Base-by-base conservation (phyloP, 352 stramenopile genomes). In the Lagenidium giganteum region DNA sequence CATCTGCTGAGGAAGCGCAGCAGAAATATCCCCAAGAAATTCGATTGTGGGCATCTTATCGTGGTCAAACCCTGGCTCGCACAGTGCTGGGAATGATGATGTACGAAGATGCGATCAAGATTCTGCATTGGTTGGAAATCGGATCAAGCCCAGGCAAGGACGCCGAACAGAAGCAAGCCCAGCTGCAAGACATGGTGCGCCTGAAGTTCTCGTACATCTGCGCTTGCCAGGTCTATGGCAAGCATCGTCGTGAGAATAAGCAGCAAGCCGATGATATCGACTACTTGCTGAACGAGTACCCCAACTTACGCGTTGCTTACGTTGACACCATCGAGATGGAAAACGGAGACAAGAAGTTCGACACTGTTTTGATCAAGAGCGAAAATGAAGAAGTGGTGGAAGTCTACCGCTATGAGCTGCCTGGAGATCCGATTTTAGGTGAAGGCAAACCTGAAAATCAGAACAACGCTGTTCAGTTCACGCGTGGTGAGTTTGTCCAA, bases 201-300 rank as follows among this genome's bases (percentile, higher is more conserved):
- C 54, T 92, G 29, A 92, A 92, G 54, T 92, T 92, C 42, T 89
- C 77, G 55, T 92, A 92, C 65, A 73, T 92, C 53, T 89, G 77
- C 26, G 79, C 74, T 7, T 92, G 79, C 46, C 79, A 92, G 47
- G 79, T 92, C 47, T 92, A 92, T 42, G 79, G 79, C 22, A 84
- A 87, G 46, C 79, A 92, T 37, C 76, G 77, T 26, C 29, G 42
- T 2, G 75, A 89, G 35, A 64, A 66, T 25, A 87, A 83, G 41
- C 31, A 69, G 8, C 79, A 92, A 39, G 79, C 79, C 8, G 70
- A 82, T 21, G 79, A 92, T 28, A 92, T 92, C 49, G 79, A 92
- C 42, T 92, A 88, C 36, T 51, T 92, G 33, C 52, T 92, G 33
- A 66, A 69, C 14, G 70, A 80, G 51, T 88, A 92, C 42, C 79